These are phyloP conservation scores for Aspergillus brunneoviolaceus DNA, from an alignment of 2,329 filamentous ascomycete species.

Conservation along the genomic window DNA sequence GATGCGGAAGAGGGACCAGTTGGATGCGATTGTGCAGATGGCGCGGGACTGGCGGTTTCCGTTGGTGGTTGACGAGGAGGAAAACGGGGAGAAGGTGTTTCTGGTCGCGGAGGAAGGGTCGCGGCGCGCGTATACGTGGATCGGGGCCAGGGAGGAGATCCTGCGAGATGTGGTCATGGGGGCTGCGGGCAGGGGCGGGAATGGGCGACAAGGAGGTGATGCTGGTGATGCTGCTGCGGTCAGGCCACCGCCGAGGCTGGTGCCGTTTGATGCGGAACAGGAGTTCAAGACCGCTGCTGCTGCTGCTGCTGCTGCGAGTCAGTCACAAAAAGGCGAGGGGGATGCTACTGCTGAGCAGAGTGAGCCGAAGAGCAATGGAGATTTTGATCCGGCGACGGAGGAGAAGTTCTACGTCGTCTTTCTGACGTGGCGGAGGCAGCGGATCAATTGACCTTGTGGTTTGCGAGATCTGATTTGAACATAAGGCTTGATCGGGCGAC, in stretches of 20 bases:
- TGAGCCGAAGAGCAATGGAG: neutral
- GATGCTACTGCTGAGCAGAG: neutral
- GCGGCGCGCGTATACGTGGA: neutral
- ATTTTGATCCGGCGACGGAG: neutral
- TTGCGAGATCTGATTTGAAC: too few species aligned
- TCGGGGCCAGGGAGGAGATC: neutral
- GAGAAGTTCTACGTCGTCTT: constrained; percentile 1
- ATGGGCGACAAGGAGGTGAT: too few species aligned
- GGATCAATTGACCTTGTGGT: neutral
- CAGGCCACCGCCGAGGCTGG: neutral
- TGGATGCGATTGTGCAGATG: neutral
- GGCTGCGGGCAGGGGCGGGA: neutral
- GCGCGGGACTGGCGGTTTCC: neutral
- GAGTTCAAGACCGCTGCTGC: neutral
- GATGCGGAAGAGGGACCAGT: neutral
- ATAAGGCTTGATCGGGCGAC: too few species aligned
- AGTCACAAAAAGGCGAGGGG: neutral
- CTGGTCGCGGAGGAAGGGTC: neutral
- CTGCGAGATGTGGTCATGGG: neutral
- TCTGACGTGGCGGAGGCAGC: neutral
- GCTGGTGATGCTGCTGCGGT: neutral
- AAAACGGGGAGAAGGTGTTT: neutral
- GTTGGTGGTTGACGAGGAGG: neutral
- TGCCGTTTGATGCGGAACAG: neutral
- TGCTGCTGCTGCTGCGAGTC: neutral